Evolutionary conservation across 495 filamentous ascomycete genomes (phyloP), one percentile per base, ranked within the genome.

Genomic region (Penicillium longicatenatum): DNA sequence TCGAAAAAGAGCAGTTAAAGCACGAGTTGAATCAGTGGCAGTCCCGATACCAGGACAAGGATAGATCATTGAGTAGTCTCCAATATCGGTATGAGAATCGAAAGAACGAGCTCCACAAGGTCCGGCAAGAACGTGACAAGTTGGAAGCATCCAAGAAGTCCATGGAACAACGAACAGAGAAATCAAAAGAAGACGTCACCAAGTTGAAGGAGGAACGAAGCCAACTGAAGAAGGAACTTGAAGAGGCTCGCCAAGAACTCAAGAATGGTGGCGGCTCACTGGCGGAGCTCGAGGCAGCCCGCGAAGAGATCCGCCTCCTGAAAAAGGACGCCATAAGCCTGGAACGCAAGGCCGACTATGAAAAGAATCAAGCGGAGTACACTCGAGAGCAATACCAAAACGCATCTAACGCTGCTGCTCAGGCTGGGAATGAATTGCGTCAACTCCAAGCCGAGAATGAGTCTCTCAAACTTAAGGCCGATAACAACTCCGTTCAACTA

Each of bases 341-440:
- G n/a, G 70, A 75, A 35, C 74, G 78, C 35, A 80, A 79, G 57
- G 65, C 80, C 12, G 73, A 78, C 11, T 73, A 73, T 19, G 79
- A 86, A 55, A 79, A 75, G 67, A 82, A 79, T 33, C 75, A 76
- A 56, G 62, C 70, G 5, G 87, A 89, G 14, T 91, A 86, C 66
- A 76, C 76, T 33, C 81, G 86, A 44, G 73, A 78, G 17, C 75
- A 82, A 33, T 92, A 91, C 57, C 86, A 90, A 51, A 74, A 77
- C 33, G 84, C 86, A 1, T 88, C 86, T 14, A 84, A 72, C 16
- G 70, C 73, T 0, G 79, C 79, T 10, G 75, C 70, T 16, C 80
- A 84, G 39, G 70, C 82, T 17, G 67, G 67, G 16, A 71, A 70
- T 21, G 84, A 89, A 68, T 75, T 78, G 37, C 67, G 74, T 11